Conservation (phyloP, 176 grass and related monocot species). For the Coix lacrymajobi region DNA sequence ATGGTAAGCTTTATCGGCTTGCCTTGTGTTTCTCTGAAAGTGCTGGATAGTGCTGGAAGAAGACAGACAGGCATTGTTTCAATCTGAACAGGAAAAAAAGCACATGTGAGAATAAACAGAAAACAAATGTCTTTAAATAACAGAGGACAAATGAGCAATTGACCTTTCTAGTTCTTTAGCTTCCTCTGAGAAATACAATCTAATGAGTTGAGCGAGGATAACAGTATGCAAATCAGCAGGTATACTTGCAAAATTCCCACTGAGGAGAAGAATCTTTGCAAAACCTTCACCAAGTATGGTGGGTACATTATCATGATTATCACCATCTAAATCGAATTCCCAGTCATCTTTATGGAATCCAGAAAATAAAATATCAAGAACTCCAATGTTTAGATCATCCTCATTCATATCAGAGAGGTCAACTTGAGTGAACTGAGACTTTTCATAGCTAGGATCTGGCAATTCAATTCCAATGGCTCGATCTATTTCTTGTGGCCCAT, state of each 20-base stretch:
- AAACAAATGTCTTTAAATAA: constrained; percentile 5
- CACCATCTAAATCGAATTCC: constrained; percentile 49
- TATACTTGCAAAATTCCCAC: constrained; percentile 68
- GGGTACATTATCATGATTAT: constrained; percentile 68
- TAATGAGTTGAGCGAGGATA: constrained; percentile 65
- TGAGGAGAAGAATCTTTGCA: constrained; percentile 86
- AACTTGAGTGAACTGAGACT: constrained; percentile 47
- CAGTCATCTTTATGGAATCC: constrained; percentile 60
- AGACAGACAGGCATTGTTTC: constrained; percentile 87
- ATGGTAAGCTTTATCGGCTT: constrained; percentile 31
- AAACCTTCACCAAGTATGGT: constrained; percentile 84
- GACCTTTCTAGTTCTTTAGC: constrained; percentile 74
- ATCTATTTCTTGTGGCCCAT: constrained; percentile 79
- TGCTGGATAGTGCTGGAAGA: constrained; percentile 85
- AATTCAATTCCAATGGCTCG: constrained; percentile 52
- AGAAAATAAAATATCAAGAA: constrained; percentile 78
- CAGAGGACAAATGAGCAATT: constrained; percentile 22
- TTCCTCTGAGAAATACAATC: constrained; percentile 71
- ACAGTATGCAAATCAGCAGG: constrained; percentile 50
- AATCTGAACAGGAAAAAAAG: constrained; percentile 45
- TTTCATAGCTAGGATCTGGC: constrained; percentile 32
- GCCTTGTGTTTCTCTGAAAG: constrained; percentile 75
- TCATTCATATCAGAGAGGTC: constrained; percentile 53
- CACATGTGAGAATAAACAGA: background rate
- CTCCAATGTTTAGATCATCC: constrained; percentile 53